A percentile compares a stretch with the other conserved stretches of the same genome.
phyloP scores from a whole-genome alignment of 352 stramenopile species.

The Phytophthora gonapodyides region DNA sequence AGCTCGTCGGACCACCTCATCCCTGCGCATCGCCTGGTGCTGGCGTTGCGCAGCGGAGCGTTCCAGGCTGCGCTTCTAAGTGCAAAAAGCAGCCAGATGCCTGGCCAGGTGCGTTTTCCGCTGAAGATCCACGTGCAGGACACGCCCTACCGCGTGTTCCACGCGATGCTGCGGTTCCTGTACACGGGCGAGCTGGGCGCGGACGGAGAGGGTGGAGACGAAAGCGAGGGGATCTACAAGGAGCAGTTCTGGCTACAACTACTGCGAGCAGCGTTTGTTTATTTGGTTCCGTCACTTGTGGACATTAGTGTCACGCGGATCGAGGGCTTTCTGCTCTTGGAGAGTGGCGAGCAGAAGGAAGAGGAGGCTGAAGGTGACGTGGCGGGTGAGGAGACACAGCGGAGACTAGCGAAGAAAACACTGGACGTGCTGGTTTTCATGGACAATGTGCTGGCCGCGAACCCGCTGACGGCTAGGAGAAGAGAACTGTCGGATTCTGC shows the following conservation, averaged over 20 bases:
- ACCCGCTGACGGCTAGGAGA: slow-evolving; percentile 36
- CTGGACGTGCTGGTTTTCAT: slow-evolving; percentile 64
- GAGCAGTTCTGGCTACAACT: slow-evolving; percentile 72
- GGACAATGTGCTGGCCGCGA: slow-evolving; percentile 57
- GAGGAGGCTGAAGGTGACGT: slow-evolving; percentile 5
- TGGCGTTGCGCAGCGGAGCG: slow-evolving; percentile 74
- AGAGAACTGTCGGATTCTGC: slow-evolving; percentile 22
- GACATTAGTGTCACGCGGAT: slow-evolving; percentile 66
- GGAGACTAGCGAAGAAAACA: slow-evolving; percentile 31
- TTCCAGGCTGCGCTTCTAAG: slow-evolving; percentile 67
- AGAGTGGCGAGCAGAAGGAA: slow-evolving; percentile 8
- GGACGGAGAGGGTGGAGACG: slow-evolving; percentile 6
- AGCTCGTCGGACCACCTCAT: slow-evolving; percentile 48
- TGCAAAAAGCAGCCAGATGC: slow-evolving; percentile 72
- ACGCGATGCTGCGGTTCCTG: slow-evolving; percentile 66
- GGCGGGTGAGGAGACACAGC: slow-evolving; percentile 2
- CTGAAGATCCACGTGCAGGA: slow-evolving; percentile 85
- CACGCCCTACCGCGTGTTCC: slow-evolving; percentile 77
- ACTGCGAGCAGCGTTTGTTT: slow-evolving; percentile 70
- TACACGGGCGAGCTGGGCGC: slow-evolving; percentile 72
- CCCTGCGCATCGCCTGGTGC: slow-evolving; percentile 74
- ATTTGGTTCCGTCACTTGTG: slow-evolving; percentile 68
- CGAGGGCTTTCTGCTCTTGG: slow-evolving; percentile 37
- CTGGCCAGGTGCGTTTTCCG: slow-evolving; percentile 72
- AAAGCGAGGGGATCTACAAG: slow-evolving; percentile 15